These are phyloP conservation scores for Aspergillus sp. DNA, from an alignment of 2,329 filamentous ascomycete genomes.

Conservation along the genomic window DNA sequence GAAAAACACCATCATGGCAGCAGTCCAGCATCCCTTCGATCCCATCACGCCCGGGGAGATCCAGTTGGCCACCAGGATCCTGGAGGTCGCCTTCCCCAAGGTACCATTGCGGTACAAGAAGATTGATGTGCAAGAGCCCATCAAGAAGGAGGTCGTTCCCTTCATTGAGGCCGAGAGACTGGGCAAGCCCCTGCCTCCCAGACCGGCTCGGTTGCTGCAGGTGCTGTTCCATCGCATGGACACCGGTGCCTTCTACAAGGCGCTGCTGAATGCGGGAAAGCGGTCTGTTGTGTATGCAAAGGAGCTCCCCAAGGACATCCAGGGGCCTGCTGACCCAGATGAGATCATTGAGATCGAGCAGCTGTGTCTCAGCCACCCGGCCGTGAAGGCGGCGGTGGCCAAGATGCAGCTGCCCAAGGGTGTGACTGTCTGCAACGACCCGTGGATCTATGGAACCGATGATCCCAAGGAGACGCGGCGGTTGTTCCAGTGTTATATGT, in stretches of 20 bases:
- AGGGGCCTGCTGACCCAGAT: conserved; percentile 56
- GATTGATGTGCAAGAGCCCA: conserved; percentile 64
- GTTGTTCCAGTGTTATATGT: conserved; percentile 42
- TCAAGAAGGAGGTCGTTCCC: conserved; percentile 57
- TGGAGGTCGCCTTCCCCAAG: conserved; percentile 36
- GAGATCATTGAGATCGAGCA: conserved; percentile 60
- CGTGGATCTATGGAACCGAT: conserved; percentile 66
- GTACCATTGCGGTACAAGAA: conserved; percentile 56
- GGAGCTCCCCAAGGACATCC: conserved; percentile 47
- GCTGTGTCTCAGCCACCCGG: conserved; percentile 53
- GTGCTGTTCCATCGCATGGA: conserved; percentile 47
- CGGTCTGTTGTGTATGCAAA: conserved; percentile 35
- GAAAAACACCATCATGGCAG: conserved; percentile 5
- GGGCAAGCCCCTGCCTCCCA: conserved; percentile 47
- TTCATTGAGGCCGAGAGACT: conserved; percentile 63
- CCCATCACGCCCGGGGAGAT: conserved; percentile 40
- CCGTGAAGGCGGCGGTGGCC: conserved; percentile 57
- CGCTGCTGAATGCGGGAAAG: conserved; percentile 40
- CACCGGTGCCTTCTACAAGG: conserved; percentile 42
- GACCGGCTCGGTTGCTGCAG: conserved; percentile 53
- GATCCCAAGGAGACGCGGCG: conserved; percentile 37
- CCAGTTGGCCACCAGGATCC: conserved; percentile 36
- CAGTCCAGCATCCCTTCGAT: conserved; percentile 38
- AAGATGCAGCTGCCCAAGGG: conserved; percentile 57
- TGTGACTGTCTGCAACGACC: conserved; percentile 56